Percentiles rank a stretch among this genome's conserved stretches.
Conservation (phyloP, 176 grass and related monocot species). For the Tuctoria greenei region DNA sequence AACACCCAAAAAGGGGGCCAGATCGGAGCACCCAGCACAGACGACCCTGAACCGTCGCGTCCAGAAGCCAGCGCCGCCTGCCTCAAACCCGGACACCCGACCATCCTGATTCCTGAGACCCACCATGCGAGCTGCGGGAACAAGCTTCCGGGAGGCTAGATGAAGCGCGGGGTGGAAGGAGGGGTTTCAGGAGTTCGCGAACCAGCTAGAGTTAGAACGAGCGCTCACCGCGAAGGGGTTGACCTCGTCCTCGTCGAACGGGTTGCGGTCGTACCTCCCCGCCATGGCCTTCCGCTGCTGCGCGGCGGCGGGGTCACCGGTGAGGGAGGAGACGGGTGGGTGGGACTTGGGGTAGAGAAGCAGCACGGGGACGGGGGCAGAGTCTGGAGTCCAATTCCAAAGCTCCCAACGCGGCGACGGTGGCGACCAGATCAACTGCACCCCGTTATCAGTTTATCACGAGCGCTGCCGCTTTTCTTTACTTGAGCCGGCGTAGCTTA, state of each 20-base stretch:
- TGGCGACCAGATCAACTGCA: conserved; percentile 31
- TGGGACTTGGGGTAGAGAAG: too few relatives aligned
- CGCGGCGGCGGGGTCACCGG: conserved; percentile 30
- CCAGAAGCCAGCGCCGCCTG: not conserved
- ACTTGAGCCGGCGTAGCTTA: conserved; percentile 15
- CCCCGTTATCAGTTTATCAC: too few relatives aligned
- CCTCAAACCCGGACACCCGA: not conserved
- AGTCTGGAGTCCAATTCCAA: not conserved
- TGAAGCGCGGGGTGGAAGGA: not conserved
- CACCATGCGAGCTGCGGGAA: too few relatives aligned
- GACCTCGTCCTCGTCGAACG: conserved; percentile 93
- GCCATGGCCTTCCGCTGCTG: conserved; percentile 53
- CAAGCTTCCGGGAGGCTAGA: conserved; percentile 1
- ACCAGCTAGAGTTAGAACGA: not conserved
- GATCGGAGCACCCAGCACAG: conserved; percentile 33
- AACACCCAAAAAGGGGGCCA: not conserved
- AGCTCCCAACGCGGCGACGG: conserved; percentile 13
- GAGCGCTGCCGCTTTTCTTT: conserved; percentile 13
- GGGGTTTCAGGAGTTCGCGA: not conserved
- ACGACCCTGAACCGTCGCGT: not conserved
- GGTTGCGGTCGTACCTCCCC: conserved; percentile 87
- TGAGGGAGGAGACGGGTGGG: conserved; percentile 5
- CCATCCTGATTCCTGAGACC: not conserved
- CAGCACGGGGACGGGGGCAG: not conserved
- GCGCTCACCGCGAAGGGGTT: conserved; percentile 85